Conservation (phyloP, 2,329 filamentous ascomycete species). For the Alternaria sp. region DNA sequence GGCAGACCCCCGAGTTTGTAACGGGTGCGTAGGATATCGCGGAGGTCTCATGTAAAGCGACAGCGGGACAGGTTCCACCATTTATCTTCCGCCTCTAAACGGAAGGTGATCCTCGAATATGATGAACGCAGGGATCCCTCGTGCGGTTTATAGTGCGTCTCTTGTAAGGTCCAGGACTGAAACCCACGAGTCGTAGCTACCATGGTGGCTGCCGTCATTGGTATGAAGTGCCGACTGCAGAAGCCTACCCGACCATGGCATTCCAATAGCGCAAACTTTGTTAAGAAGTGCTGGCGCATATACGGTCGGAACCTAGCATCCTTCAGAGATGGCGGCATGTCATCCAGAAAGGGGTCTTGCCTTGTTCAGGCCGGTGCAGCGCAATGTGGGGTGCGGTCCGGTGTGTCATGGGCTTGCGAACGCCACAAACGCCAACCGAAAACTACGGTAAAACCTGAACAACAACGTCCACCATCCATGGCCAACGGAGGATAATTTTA, state of each 20-base stretch:
- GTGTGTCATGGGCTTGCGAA: slow-evolving; percentile 1
- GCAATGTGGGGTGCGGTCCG: slow-evolving; percentile 4
- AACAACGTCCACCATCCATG: background rate
- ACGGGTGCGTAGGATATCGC: background rate
- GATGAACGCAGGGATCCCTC: slow-evolving; percentile 2
- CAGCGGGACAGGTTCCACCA: background rate
- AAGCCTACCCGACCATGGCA: background rate
- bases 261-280: slow-evolving; percentile 9
- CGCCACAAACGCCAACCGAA: slow-evolving; percentile 2
- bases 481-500: background rate
- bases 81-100: background rate
- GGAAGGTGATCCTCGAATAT: slow-evolving; percentile 1
- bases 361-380: background rate
- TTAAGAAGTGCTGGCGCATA: background rate
- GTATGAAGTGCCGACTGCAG: slow-evolving; percentile 5
- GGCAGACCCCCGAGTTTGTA: background rate
- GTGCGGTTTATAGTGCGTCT: background rate
- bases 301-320: background rate
- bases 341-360: slow-evolving; percentile 6
- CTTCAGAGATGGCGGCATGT: background rate
- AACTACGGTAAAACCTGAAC: background rate
- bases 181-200: slow-evolving; percentile 7
- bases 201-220: background rate
- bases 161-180: background rate
- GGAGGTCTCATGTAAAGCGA: background rate